Conservation (phyloP, 345 rosid genomes). For the Acer saccharum region DNA sequence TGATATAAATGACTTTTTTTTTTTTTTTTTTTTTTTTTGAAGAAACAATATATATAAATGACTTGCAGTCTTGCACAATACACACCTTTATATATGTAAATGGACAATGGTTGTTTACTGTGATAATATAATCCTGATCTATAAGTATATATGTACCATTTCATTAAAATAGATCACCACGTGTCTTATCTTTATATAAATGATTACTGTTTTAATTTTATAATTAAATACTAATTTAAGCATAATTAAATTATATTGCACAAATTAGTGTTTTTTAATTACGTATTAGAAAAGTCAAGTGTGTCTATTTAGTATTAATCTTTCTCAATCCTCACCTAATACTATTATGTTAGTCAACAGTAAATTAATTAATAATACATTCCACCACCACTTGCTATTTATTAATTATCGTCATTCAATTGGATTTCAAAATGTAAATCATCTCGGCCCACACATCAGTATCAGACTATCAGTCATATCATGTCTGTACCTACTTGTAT, state of each 20-base stretch:
- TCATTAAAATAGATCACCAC: not conserved
- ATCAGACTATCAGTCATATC: not conserved
- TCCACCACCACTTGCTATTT: not conserved
- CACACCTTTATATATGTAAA: no score
- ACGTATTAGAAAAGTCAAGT: not conserved
- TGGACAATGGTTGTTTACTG: no score
- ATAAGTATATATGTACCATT: no score
- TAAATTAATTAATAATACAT: not conserved
- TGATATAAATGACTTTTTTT: no score
- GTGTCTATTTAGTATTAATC: not conserved
- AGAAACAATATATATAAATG: no score
- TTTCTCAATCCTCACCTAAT: slow-evolving; percentile 17
- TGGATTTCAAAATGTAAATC: not conserved
- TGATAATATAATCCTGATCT: no score
- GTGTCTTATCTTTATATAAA: not conserved
- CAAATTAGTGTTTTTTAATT: not conserved
- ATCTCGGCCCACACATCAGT: not conserved
- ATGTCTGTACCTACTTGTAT: not conserved
- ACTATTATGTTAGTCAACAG: slow-evolving; percentile 3
- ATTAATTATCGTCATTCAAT: not conserved
- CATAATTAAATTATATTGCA: not conserved
- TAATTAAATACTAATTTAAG: not conserved
- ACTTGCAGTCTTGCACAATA: no score
- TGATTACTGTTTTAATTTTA: no score
- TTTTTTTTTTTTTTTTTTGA: no score